A percentile compares a stretch with the other conserved stretches of the same genome.
Evolutionary conservation across 805 yeast genomes (phyloP).

Genomic region (Schizosaccharomyces japonicus): DNA sequence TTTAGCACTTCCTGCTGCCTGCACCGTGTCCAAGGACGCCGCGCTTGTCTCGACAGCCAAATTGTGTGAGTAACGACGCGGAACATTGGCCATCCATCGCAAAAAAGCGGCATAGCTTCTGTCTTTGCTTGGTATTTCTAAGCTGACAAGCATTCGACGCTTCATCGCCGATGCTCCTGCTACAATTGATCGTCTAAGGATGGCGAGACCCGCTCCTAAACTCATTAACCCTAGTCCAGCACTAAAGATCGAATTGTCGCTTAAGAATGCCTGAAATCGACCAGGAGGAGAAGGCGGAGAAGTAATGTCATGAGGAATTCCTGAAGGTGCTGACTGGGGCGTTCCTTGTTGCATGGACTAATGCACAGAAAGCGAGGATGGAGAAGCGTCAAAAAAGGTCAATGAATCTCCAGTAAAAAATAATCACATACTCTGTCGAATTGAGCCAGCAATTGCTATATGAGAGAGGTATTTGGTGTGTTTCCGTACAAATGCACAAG

Average conservation of each 20-base stretch:
- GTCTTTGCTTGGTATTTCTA: conserved; percentile 82
- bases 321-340: not conserved
- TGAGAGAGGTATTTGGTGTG: too few relatives aligned
- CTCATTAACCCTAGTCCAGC: conserved; percentile 49
- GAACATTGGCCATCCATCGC: conserved; percentile 51
- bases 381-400: too few relatives aligned
- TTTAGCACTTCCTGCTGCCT: conserved; percentile 67
- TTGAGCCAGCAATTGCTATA: too few relatives aligned
- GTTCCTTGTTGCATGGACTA: too few relatives aligned
- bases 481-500: too few relatives aligned
- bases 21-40: too few relatives aligned
- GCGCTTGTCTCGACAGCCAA: conserved; percentile 56
- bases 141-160: conserved; percentile 65
- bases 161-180: conserved; percentile 45
- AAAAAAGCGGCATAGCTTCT: conserved; percentile 85
- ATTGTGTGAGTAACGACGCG: conserved; percentile 26
- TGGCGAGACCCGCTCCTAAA: conserved; percentile 68
- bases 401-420: too few relatives aligned
- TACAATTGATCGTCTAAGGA: conserved; percentile 44
- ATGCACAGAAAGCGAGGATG: too few relatives aligned
- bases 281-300: not conserved
- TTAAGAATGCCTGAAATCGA: not conserved
- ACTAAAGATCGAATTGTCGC: not conserved
- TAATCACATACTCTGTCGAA: too few relatives aligned
- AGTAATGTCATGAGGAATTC: not conserved